Base-by-base conservation (phyloP, 2,329 filamentous ascomycete species). In the Orbilia oligospora region DNA sequence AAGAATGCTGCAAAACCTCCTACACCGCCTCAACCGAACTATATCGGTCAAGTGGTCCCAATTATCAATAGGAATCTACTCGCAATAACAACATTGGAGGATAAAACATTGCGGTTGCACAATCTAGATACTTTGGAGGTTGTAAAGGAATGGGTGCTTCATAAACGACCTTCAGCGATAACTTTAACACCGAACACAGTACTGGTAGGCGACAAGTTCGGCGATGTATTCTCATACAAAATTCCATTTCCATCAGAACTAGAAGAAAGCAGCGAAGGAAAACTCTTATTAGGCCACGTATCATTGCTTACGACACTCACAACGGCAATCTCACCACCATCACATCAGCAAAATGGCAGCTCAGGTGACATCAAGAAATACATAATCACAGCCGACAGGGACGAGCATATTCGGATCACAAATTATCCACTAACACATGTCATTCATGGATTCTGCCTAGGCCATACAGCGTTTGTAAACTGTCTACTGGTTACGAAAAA, bases 201-300 rank as follows among this genome's bases (percentile, higher is more conserved):
- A 80, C 85, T 98, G 73, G 90, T 90, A 79, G 95, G 90, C 66
- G 96, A 99, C 86, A 99, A 99, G 84, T 98, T 98, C 83, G 96
- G 96, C 81, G 96, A 99, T 84, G 95, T 97, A 78, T 98, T 97
- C 85, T 89, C 92, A 10, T 85, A 75, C 99, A 51, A 22, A 18
- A 49, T 68, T 3, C 64, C 71, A 44, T 16, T 44, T 8, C 18
- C 70, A 51, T 56, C 68, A n/a, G 72, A 70, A 5, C 10, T 85
- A 87, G 36, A 90, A 89, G 76, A 90, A 88, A 84, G 85, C 86
- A 75, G 85, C 88, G 65, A 91, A 89, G 16, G 90, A 91, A 46
- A 90, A 91, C 85, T 91, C 0, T 87, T 97, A 6, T 89, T 99
- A 0, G 96, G 96, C 12, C 96, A 99, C 85, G 96, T 99, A 14